Conservation (phyloP, 2,329 filamentous ascomycete genomes). For the Neurospora sp. region DNA sequence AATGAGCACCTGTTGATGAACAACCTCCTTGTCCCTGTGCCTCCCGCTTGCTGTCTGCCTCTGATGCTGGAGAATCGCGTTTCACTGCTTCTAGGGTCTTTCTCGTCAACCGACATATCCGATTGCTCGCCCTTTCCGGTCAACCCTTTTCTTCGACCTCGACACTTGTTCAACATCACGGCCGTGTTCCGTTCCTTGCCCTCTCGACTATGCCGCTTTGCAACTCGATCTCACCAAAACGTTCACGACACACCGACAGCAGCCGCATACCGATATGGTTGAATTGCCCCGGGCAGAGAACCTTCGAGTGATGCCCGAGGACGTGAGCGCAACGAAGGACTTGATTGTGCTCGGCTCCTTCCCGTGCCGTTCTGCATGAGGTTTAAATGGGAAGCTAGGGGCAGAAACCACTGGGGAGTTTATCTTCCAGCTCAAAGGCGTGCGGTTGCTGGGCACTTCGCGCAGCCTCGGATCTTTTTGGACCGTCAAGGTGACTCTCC, state of each 20-base stretch:
- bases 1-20: background rate
- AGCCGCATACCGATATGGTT: background rate
- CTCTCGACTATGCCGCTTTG: background rate
- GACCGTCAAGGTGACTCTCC: background rate
- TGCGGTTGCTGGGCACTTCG: background rate
- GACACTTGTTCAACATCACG: background rate
- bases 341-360: background rate
- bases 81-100: background rate
- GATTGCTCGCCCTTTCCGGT: too few species aligned
- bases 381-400: background rate
- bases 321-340: background rate
- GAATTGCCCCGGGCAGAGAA: background rate
- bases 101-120: background rate
- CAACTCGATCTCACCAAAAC: background rate
- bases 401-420: background rate
- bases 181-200: background rate
- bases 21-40: background rate
- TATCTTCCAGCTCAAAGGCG: background rate
- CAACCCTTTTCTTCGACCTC: background rate
- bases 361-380: background rate
- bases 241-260: background rate
- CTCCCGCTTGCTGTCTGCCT: background rate
- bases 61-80: background rate
- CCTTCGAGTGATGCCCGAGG: background rate
- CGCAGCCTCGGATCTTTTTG: background rate